Evolutionary conservation across 495 filamentous ascomycete genomes (phyloP).

Genomic region (Aspergillus nidulans): DNA sequence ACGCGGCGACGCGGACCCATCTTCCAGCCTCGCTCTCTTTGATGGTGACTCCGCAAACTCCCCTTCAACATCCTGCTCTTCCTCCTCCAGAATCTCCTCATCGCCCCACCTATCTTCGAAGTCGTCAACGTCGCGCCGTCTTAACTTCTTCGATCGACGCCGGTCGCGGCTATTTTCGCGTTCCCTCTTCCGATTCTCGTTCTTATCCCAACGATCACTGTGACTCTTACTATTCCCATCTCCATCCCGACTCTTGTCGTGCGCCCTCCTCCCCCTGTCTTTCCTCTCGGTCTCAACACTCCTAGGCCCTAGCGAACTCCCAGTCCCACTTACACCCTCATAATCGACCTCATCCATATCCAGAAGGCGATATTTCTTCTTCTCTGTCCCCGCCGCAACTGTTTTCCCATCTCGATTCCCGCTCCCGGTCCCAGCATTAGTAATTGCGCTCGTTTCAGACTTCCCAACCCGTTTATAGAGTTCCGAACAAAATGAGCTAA

Average conservation of each 20-base stretch:
- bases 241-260: conserved; percentile 20
- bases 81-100: conserved; percentile 55
- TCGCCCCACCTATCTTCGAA: conserved; percentile 79
- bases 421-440: conserved; percentile 10
- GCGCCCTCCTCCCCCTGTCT: conserved; percentile 28
- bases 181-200: conserved; percentile 32
- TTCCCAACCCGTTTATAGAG: conserved; percentile 45
- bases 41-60: conserved; percentile 49
- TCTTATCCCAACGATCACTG: conserved; percentile 23
- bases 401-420: conserved; percentile 12
- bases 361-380: conserved; percentile 74
- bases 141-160: conserved; percentile 49
- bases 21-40: conserved; percentile 56
- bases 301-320: conserved; percentile 43
- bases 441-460: conserved; percentile 10
- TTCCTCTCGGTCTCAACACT: conserved; percentile 48
- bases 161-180: conserved; percentile 43
- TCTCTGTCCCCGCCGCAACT: conserved; percentile 9
- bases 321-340: conserved; percentile 14
- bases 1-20: conserved; percentile 46
- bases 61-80: conserved; percentile 28
- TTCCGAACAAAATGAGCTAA: conserved; percentile 49
- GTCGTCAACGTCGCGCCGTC: conserved; percentile 50
- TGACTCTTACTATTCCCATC: conserved; percentile 30
- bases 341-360: conserved; percentile 74